These are phyloP conservation scores for Dacryopinax spathularia DNA, from an alignment of 768 basidiomycete genomes.

Conservation along the genomic window DNA sequence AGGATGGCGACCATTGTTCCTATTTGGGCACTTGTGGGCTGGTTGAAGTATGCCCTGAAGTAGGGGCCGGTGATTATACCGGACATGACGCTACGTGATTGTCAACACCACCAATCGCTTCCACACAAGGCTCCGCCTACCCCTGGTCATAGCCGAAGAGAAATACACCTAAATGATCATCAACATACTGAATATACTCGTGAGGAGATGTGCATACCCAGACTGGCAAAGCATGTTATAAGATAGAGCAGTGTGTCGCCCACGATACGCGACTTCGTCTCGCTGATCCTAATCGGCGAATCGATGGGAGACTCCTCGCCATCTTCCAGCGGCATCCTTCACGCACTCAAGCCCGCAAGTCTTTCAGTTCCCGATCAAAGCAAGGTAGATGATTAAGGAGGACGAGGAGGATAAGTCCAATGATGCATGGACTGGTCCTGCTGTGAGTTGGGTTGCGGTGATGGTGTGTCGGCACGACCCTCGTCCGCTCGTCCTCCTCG, in stretches of 20 bases:
- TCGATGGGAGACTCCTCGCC: not conserved
- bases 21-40: slow-evolving; percentile 55
- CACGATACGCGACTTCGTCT: slow-evolving; percentile 35
- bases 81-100: slow-evolving; percentile 56
- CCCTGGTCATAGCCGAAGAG: slow-evolving; percentile 84
- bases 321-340: not conserved
- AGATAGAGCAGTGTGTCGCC: slow-evolving; percentile 66
- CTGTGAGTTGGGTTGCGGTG: not conserved
- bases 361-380: not conserved
- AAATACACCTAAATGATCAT: slow-evolving; percentile 8
- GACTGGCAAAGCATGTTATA: slow-evolving; percentile 65
- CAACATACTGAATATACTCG: slow-evolving; percentile 4
- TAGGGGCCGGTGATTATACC: slow-evolving; percentile 82
- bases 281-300: slow-evolving; percentile 3
- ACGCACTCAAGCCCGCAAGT: too few relatives aligned
- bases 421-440: not conserved
- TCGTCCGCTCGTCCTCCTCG: too few relatives aligned
- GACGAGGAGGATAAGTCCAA: not conserved
- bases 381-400: not conserved
- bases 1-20: slow-evolving; percentile 96
- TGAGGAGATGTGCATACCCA: slow-evolving; percentile 38
- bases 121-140: slow-evolving; percentile 25
- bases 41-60: slow-evolving; percentile 68
- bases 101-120: slow-evolving; percentile 2
- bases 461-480: not conserved